Evolutionary conservation across 495 filamentous ascomycete species (phyloP), one percentile per base, ranked within the genome.

Genomic region (Trichoderma erinaceum): DNA sequence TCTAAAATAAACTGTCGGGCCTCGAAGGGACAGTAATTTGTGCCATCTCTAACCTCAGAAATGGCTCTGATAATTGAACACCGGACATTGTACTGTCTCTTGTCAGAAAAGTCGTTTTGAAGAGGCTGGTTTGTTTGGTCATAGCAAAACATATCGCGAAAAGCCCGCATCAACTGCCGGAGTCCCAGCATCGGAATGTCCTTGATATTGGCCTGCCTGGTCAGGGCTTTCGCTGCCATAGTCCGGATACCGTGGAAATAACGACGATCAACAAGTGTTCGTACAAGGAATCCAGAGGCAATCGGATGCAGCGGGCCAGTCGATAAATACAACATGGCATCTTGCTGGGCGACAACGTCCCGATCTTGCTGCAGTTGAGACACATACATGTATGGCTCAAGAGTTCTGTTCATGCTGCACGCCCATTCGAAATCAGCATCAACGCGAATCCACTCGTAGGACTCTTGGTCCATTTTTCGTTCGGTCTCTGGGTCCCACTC

Each of bases 351-450:
- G 63, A 97, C 89, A 63, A 99, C 92, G 79, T 99, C 95, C 69
- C 93, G 84, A 79, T 99, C 95, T 73, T 99, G 96, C 73, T 99
- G 95, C 56, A 99, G 81, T 74, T 99, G 95, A 0, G 95, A 97
- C 66, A 97, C 83, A 74, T 92, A 97, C 95, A 99, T 99, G 80
- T 97, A 98, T 2, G 89, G 84, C 10, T 91, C 92, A 87, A 97
- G 91, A 41, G 84, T 87, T 64, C 93, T 83, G 18, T 78, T 73
- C 50, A 86, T 86, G 65, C 89, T 89, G 78, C 91, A 93, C 48
- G 97, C 87, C 95, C 95, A 99, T 74, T 99, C 95, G 71, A 97
- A 97, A 76, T 99, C 95, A 23, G 93, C 92, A 78, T 99, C 95
- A 83, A 98, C 90, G 18, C 95, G 88, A 69, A 98, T 95, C 95